These are phyloP conservation scores for Sonneratia caseolaris DNA, from an alignment of 345 rosid species.

Conservation along the genomic window DNA sequence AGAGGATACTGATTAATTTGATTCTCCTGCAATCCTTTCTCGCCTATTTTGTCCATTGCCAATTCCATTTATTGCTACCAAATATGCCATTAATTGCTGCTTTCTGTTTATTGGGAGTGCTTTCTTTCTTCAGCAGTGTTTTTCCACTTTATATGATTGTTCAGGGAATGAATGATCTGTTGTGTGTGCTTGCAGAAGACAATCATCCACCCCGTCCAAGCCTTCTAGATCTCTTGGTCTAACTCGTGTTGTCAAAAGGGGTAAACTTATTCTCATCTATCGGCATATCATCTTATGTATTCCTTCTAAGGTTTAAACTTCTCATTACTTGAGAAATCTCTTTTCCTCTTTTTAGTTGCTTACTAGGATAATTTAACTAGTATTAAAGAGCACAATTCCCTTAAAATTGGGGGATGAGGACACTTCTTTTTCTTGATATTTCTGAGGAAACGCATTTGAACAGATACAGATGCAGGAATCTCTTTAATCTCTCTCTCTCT, in stretches of 20 bases:
- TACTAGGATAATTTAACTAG: background rate
- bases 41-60: too few relatives aligned
- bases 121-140: background rate
- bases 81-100: too few relatives aligned
- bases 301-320: too few relatives aligned
- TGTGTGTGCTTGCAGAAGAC: constrained; percentile 31
- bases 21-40: too few relatives aligned
- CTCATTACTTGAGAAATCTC: too few relatives aligned
- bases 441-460: background rate
- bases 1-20: too few relatives aligned
- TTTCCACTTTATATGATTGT: background rate
- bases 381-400: background rate
- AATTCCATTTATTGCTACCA: too few relatives aligned
- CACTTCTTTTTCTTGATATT: background rate
- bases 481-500: background rate
- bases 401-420: background rate
- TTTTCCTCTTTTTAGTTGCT: too few relatives aligned
- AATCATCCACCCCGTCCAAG: constrained; percentile 34
- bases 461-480: background rate
- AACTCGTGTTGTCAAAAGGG: constrained; percentile 45
- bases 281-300: background rate
- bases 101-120: too few relatives aligned
- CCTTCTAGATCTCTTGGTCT: constrained; percentile 48
- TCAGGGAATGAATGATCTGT: background rate
- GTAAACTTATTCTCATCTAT: constrained; percentile 4